Conservation (phyloP, 2,329 filamentous ascomycete species). For the Nectriaceae sp. region DNA sequence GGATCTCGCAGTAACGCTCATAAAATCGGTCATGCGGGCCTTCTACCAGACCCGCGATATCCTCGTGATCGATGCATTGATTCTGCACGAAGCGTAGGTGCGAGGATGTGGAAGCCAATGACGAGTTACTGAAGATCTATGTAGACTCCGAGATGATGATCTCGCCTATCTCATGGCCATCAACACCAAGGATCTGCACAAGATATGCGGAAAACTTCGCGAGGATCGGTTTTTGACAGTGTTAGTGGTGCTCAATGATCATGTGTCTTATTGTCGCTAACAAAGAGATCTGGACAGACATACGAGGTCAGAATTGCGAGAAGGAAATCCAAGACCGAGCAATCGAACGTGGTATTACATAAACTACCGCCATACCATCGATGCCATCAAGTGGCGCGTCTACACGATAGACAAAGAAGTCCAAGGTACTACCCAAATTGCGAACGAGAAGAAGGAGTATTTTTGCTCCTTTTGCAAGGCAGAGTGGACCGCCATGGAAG, state of each 20-base stretch:
- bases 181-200: constrained; percentile 89
- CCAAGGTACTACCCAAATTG: constrained; percentile 78
- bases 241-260: constrained; percentile 48
- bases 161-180: constrained; percentile 84
- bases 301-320: constrained; percentile 69
- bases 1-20: constrained; percentile 69
- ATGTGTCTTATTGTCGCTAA: neutral
- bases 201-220: constrained; percentile 79
- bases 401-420: constrained; percentile 87
- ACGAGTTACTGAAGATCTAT: constrained; percentile 67
- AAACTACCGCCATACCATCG: constrained; percentile 90
- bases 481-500: constrained; percentile 89
- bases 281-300: constrained; percentile 48
- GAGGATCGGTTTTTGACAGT: constrained; percentile 85
- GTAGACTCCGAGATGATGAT: constrained; percentile 84
- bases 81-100: constrained; percentile 76
- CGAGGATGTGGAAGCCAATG: constrained; percentile 4
- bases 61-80: constrained; percentile 81
- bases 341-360: constrained; percentile 97
- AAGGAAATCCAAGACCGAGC: constrained; percentile 78
- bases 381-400: constrained; percentile 93
- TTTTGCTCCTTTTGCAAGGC: constrained; percentile 79
- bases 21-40: constrained; percentile 82
- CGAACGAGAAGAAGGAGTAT: constrained; percentile 88
- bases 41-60: constrained; percentile 88